phyloP scores from a whole-genome alignment of 768 basidiomycete species.

The Pisolithus sp. region DNA sequence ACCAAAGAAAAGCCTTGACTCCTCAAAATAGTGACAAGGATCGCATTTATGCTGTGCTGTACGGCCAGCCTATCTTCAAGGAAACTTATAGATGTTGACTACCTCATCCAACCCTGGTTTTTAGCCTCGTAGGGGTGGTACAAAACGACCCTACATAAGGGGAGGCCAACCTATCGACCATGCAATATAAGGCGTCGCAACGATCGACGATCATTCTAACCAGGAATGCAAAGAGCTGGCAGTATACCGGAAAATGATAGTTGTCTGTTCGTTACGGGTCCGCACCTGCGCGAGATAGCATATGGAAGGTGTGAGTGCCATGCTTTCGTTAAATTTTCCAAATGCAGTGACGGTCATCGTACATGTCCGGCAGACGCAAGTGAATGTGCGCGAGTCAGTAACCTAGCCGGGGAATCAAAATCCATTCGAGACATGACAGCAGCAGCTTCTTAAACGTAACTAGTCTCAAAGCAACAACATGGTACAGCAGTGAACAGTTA shows the following conservation, averaged over 20 bases:
- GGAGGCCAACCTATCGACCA: background rate
- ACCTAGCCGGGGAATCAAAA: background rate
- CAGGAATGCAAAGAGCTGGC: too few species aligned
- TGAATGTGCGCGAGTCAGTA: slow-evolving; percentile 1
- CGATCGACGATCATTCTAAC: background rate
- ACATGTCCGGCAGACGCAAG: slow-evolving; percentile 2
- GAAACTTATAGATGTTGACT: background rate
- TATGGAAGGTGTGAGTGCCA: slow-evolving; percentile 5
- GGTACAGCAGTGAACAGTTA: background rate
- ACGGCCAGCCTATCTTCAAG: too few species aligned
- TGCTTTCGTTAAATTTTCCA: background rate
- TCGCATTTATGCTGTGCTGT: background rate
- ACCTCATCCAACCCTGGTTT: background rate
- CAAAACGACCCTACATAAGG: background rate
- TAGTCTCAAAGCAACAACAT: too few species aligned
- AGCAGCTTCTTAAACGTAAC: background rate
- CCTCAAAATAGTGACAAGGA: slow-evolving; percentile 1
- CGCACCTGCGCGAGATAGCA: slow-evolving; percentile 3
- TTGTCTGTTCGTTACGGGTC: too few species aligned
- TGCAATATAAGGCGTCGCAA: background rate
- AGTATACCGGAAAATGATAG: too few species aligned
- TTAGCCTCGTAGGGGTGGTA: background rate
- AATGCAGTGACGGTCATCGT: background rate
- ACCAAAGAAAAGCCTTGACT: background rate
- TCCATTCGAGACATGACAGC: background rate